phyloP scores from a whole-genome alignment of 495 filamentous ascomycete genomes.

The Neurospora sp. region DNA sequence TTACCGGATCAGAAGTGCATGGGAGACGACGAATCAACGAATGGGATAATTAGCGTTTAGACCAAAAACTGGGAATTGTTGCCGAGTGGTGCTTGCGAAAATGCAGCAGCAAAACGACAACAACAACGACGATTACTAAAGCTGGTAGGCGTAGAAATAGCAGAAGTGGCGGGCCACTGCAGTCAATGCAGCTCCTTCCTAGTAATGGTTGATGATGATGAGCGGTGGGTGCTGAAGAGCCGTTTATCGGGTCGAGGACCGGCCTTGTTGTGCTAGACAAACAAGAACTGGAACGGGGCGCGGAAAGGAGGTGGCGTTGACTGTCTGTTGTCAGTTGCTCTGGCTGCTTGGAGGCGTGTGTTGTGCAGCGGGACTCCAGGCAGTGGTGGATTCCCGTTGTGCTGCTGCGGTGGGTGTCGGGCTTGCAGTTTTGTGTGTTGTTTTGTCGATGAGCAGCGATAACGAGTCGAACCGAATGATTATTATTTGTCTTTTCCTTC shows the following conservation, averaged over 20 bases:
- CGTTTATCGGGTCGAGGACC: conserved; percentile 5
- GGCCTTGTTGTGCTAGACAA: conserved; percentile 17
- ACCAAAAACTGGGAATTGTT: background rate
- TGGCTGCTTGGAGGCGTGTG: too few species aligned
- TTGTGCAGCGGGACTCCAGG: background rate
- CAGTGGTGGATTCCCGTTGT: background rate
- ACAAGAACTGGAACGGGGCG: conserved; percentile 15
- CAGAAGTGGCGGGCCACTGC: conserved; percentile 21
- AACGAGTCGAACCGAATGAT: background rate
- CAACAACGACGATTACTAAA: background rate
- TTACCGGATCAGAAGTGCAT: conserved; percentile 27
- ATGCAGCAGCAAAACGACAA: background rate
- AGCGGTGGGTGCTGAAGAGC: conserved; percentile 15
- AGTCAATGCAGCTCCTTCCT: conserved; percentile 3
- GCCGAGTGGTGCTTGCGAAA: background rate
- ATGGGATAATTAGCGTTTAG: background rate
- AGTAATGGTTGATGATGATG: background rate
- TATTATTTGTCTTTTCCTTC: background rate
- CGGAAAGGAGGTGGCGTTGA: conserved; percentile 18
- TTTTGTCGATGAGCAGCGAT: background rate
- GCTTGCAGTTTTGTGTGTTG: background rate
- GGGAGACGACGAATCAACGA: conserved; percentile 1
- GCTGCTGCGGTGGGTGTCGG: background rate
- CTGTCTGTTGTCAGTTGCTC: background rate
- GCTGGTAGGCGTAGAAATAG: background rate